Conservation (phyloP, 192 early-diverging fungal genomes). For the Coemansia sp. region DNA sequence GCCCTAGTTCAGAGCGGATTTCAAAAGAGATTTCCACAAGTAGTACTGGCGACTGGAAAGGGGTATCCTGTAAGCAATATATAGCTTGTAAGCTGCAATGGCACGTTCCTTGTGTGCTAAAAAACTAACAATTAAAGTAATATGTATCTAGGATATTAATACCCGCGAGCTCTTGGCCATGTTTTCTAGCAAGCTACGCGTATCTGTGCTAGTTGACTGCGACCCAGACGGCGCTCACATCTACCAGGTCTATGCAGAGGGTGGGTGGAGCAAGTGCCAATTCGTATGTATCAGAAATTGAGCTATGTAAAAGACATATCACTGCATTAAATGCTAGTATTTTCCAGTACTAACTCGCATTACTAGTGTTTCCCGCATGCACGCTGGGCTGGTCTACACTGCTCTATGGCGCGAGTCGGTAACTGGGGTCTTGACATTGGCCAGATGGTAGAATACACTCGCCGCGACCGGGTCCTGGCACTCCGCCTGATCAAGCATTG, state of each 20-base stretch:
- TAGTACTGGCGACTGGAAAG: conserved; percentile 33
- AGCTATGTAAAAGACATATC: neutral
- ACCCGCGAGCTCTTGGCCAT: conserved; percentile 28
- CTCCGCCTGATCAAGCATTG: conserved; percentile 31
- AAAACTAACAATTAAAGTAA: neutral
- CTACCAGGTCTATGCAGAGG: conserved; percentile 41
- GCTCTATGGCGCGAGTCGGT: conserved; percentile 21
- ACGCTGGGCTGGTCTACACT: conserved; percentile 41
- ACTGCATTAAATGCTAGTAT: neutral
- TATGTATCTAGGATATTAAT: conserved; percentile 38
- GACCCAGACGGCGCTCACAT: conserved; percentile 51
- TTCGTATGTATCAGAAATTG: conserved; percentile 10
- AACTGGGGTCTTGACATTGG: conserved; percentile 31
- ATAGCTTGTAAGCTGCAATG: neutral
- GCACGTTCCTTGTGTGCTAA: neutral
- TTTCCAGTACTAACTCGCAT: neutral
- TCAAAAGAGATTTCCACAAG: conserved; percentile 20
- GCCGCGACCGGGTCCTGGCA: conserved; percentile 27
- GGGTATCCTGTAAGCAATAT: conserved; percentile 45
- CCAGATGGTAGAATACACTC: conserved; percentile 27
- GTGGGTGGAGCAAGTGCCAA: conserved; percentile 9
- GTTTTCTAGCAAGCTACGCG: neutral
- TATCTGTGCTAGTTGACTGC: conserved; percentile 36
- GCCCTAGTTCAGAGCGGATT: conserved; percentile 40
- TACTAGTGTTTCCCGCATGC: conserved; percentile 15